These are phyloP conservation scores for Pyrenochaeta sp. DNA, from an alignment of 2,329 filamentous ascomycete species.

Conservation along the genomic window DNA sequence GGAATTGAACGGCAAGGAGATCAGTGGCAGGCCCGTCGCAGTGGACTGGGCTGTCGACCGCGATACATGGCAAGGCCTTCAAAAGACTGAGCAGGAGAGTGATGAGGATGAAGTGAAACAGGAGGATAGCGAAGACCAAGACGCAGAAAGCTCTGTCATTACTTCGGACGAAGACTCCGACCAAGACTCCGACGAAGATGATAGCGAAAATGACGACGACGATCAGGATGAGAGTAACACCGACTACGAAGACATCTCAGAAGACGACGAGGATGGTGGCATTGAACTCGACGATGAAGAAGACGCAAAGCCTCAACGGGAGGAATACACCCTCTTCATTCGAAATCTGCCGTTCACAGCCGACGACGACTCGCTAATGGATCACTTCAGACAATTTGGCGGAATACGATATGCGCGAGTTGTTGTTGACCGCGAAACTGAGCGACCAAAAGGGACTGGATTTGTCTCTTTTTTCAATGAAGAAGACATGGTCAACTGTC, in stretches of 20 bases:
- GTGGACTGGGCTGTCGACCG: conserved; percentile 98
- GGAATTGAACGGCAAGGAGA: conserved; percentile 84
- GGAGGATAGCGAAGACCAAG: conserved; percentile 49
- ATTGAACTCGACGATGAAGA: conserved; percentile 37
- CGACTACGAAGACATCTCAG: conserved; percentile 48
- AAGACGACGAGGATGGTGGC: conserved; percentile 52
- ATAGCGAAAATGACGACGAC: conserved; percentile 45
- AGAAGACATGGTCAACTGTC: conserved; percentile 77
- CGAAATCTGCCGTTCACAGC: conserved; percentile 92
- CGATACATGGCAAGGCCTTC: conserved; percentile 75
- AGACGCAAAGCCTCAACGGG: conserved; percentile 57
- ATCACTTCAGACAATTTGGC: conserved; percentile 89
- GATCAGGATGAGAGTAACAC: conserved; percentile 50
- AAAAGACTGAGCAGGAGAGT: conserved; percentile 52
- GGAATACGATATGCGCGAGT: conserved; percentile 88
- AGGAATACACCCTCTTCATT: conserved; percentile 84
- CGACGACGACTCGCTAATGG: conserved; percentile 80
- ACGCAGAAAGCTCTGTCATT: conserved; percentile 47
- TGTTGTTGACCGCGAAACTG: conserved; percentile 85
- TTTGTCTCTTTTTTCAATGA: conserved; percentile 91
- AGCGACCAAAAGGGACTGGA: conserved; percentile 86
- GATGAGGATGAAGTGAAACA: conserved; percentile 51
- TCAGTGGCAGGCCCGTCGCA: conserved; percentile 86
- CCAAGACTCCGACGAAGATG: conserved; percentile 52
- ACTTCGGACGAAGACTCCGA: conserved; percentile 48